Evolutionary conservation across 2,329 filamentous ascomycete genomes (phyloP).

Genomic region (Penicillium sp.): DNA sequence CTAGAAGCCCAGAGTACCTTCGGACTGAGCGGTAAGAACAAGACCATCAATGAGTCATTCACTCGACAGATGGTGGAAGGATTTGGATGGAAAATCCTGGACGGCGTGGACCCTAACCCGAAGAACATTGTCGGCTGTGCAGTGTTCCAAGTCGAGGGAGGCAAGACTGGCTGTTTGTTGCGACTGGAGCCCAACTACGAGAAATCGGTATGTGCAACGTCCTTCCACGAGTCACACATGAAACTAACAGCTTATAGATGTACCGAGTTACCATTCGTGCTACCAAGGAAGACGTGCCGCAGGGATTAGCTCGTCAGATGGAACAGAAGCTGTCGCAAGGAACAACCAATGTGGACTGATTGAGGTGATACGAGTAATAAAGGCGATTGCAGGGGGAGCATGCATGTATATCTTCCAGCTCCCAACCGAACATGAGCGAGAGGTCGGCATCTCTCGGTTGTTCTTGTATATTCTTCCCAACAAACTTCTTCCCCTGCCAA

Average conservation of each 20-base stretch:
- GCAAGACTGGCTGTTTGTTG: constrained; percentile 91
- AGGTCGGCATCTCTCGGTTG: constrained; percentile 5
- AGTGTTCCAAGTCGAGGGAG: constrained; percentile 70
- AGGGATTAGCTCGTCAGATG: constrained; percentile 77
- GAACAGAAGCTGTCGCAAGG: constrained; percentile 68
- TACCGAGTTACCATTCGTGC: constrained; percentile 89
- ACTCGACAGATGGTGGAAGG: constrained; percentile 70
- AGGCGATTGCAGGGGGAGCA: constrained; percentile 5
- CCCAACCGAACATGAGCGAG: constrained; percentile 15
- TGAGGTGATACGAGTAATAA: constrained; percentile 5
- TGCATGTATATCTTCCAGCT: constrained; percentile 22
- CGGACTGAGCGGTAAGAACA: constrained; percentile 55
- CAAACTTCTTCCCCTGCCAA: not conserved
- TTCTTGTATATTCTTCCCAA: constrained; percentile 7
- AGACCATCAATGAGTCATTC: constrained; percentile 65
- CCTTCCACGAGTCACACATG: not conserved
- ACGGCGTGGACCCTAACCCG: constrained; percentile 80
- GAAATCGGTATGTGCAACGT: constrained; percentile 66
- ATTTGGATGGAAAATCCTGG: constrained; percentile 82
- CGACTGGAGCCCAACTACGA: constrained; percentile 90
- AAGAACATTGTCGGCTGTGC: constrained; percentile 89
- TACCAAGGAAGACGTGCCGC: constrained; percentile 83
- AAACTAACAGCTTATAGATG: constrained; percentile 59
- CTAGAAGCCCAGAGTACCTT: constrained; percentile 88
- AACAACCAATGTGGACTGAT: constrained; percentile 12